These are phyloP conservation scores for Zygotorulaspora florentina DNA, from an alignment of 805 yeast species.

Conservation along the genomic window DNA sequence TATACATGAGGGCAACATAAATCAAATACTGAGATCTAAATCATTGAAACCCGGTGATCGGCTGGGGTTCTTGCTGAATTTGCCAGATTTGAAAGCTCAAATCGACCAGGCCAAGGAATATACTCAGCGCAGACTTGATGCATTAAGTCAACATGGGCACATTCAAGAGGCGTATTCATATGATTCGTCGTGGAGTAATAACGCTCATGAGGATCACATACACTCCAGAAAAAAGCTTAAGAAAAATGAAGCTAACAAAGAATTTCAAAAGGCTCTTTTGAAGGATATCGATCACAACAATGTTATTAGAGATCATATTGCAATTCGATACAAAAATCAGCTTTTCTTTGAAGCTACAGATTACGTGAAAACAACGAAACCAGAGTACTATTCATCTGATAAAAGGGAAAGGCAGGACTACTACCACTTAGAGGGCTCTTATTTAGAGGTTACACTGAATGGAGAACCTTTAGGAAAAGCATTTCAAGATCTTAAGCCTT, in stretches of 20 bases:
- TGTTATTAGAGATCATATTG: slow-evolving; percentile 75
- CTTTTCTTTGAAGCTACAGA: slow-evolving; percentile 84
- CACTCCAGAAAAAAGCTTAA: slow-evolving; percentile 13
- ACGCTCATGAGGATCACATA: slow-evolving; percentile 10
- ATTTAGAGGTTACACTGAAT: slow-evolving; percentile 67
- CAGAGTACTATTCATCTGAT: slow-evolving; percentile 32
- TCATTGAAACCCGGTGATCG: slow-evolving; percentile 68
- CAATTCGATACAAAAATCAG: slow-evolving; percentile 73
- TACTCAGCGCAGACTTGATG: slow-evolving; percentile 32
- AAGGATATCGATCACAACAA: slow-evolving; percentile 37
- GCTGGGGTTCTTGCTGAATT: slow-evolving; percentile 67
- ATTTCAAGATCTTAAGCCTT: slow-evolving; percentile 65
- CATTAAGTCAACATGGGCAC: slow-evolving; percentile 14
- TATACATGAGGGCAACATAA: slow-evolving; percentile 47
- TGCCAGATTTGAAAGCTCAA: slow-evolving; percentile 56
- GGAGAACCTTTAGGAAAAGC: slow-evolving; percentile 65
- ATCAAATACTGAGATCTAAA: slow-evolving; percentile 43
- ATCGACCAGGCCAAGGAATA: slow-evolving; percentile 39
- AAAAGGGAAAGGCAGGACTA: slow-evolving; percentile 38
- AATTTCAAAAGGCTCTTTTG: slow-evolving; percentile 31
- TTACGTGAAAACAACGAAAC: slow-evolving; percentile 34
- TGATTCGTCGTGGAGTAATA: slow-evolving; percentile 8
- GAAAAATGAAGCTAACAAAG: slow-evolving; percentile 14
- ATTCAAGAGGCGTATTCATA: slow-evolving; percentile 1
- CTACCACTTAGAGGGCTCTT: slow-evolving; percentile 44